A percentile compares a stretch with the other conserved stretches of the same genome.
Evolutionary conservation across 371 early-diverging fungal species (phyloP).

Genomic region (Ecytonucleospora hepatopenaei): DNA sequence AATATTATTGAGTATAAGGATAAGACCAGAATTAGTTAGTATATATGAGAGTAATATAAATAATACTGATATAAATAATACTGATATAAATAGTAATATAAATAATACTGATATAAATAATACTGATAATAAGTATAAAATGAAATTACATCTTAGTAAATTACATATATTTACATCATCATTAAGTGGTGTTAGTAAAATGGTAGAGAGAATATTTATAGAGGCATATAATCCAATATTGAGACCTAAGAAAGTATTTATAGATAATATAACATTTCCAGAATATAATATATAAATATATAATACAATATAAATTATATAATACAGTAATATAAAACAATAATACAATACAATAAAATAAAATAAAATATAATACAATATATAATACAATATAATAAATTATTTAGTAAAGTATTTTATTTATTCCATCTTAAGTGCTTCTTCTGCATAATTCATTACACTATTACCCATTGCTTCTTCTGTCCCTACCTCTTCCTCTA

Average conservation of each 20-base stretch:
- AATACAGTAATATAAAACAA: no score
- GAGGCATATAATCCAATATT: constrained; percentile 14
- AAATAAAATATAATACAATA: background rate
- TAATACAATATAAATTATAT: no score
- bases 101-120: no score
- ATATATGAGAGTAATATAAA: no score
- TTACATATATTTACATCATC: constrained; percentile 18
- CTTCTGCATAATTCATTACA: constrained; percentile 10
- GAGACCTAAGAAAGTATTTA: constrained; percentile 17
- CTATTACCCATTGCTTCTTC: constrained; percentile 29
- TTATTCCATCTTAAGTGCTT: constrained; percentile 16
- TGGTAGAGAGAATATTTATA: constrained; percentile 14
- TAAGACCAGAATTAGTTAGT: constrained; percentile 27
- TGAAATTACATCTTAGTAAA: constrained; percentile 1
- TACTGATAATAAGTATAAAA: no score
- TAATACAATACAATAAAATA: no score
- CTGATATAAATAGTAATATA: no score
- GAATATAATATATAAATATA: constrained; percentile 1
- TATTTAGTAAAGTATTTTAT: no score
- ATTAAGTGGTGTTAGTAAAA: background rate
- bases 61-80: no score
- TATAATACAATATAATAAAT: no score
- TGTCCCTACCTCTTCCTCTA: constrained; percentile 41
- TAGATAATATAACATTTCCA: constrained; percentile 30
- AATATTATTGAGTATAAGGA: constrained; percentile 20